Conservation (phyloP, 345 rosid species). For the Eucalyptus pauciflora region DNA sequence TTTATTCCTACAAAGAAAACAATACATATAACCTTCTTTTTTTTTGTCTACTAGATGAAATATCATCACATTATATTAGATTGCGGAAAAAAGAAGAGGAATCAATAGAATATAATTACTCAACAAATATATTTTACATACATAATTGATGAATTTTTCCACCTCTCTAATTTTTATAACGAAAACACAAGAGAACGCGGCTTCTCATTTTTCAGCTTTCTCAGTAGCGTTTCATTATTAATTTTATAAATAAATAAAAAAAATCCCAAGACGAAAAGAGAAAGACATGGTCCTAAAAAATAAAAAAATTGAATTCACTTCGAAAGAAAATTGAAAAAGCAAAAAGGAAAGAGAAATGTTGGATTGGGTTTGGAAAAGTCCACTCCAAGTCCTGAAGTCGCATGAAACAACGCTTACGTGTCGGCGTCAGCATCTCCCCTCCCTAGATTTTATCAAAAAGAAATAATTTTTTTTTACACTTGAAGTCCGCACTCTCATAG, state of each 20-base stretch:
- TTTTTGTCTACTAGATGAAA: neutral
- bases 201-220: neutral
- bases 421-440: neutral
- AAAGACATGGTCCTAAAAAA: neutral
- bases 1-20: neutral
- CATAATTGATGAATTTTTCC: neutral
- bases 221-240: neutral
- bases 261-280: neutral
- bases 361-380: neutral
- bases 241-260: neutral
- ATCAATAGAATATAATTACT: neutral
- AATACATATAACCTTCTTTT: neutral
- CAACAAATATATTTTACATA: neutral
- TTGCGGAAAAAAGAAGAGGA: neutral
- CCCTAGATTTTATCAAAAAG: neutral
- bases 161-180: neutral
- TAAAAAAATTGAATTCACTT: neutral
- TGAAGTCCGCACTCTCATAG: neutral
- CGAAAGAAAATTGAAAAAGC: neutral
- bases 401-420: neutral
- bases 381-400: neutral
- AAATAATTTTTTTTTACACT: too few species aligned
- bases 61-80: neutral
- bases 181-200: neutral
- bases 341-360: neutral